Evolutionary conservation across 2,329 filamentous ascomycete genomes (phyloP), one percentile per base, ranked within the genome.

Genomic region (Rugonectria rugulosa): DNA sequence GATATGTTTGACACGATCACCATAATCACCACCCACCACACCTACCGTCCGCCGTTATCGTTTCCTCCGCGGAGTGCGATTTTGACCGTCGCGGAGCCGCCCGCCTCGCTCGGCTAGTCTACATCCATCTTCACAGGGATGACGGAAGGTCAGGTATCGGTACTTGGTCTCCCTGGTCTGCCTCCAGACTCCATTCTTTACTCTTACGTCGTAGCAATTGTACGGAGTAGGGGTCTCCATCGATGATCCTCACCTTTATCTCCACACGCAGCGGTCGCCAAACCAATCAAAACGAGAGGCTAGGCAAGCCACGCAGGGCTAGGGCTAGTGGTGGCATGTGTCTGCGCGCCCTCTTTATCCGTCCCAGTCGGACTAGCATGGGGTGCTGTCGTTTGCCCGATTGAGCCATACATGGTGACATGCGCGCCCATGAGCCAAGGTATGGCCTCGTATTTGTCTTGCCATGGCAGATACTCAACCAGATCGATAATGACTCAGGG

Each of bases 201-300:
- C 17, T 45, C 45, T 38, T 49, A n/a, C n/a, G n/a, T n/a, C n/a
- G n/a, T n/a, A 38, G 48, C 52, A 56, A 47, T 57, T 62, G 55
- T 55, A 54, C 54, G 43, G 42, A 46, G 45, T 54, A 46, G 61
- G 47, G 19, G 45, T 38, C 64, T 55, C 57, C 58, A 58, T 62
- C 53, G 52, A 61, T 49, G 52, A 56, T 59, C 59, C 58, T 65
- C 60, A 36, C 7, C 26, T 29, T 29, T 23, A 56, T 51, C 51
- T 37, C 51, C 56, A 52, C 56, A 43, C 52, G 51, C 43, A n/a
- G n/a, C n/a, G n/a, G n/a, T n/a, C n/a, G n/a, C n/a, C n/a, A n/a
- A n/a, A n/a, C 43, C 51, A 41, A 54, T 48, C 4, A 8, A 31
- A 14, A 61, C 42, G 44, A 45, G n/a, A n/a, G n/a, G 29, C 29